phyloP scores from a whole-genome alignment of 306 rosid species.

The Pyrus bretschneideri region DNA sequence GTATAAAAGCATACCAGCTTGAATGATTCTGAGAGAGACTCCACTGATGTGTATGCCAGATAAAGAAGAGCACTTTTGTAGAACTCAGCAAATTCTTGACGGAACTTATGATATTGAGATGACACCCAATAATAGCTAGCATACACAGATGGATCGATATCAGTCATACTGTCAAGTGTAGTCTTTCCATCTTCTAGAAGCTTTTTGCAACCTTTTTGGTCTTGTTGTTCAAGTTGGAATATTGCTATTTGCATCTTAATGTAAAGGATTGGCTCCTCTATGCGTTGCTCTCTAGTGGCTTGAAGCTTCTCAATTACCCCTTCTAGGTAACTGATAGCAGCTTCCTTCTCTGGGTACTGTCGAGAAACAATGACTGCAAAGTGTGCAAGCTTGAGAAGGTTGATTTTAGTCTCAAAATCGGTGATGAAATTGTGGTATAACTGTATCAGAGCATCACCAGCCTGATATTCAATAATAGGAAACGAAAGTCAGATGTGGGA shows the following conservation, averaged over 20 bases:
- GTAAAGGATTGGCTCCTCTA: slow-evolving; percentile 85
- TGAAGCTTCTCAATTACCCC: slow-evolving; percentile 89
- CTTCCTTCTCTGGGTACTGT: slow-evolving; percentile 90
- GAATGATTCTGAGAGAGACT: slow-evolving; percentile 93
- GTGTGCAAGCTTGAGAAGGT: slow-evolving; percentile 98
- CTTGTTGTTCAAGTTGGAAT: slow-evolving; percentile 82
- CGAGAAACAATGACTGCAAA: slow-evolving; percentile 97
- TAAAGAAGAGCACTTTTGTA: slow-evolving; percentile 98
- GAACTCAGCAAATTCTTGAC: slow-evolving; percentile 97
- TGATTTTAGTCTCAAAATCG: slow-evolving; percentile 95
- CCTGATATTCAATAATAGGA: slow-evolving; percentile 44
- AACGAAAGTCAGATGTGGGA: not conserved
- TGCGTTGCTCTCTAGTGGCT: slow-evolving; percentile 82
- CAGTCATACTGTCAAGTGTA: slow-evolving; percentile 95
- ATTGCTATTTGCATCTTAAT: slow-evolving; percentile 88
- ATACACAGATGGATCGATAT: slow-evolving; percentile 93
- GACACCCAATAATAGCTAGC: slow-evolving; percentile 97
- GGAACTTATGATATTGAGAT: slow-evolving; percentile 75
- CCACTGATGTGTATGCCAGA: slow-evolving; percentile 93
- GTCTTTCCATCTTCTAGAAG: slow-evolving; percentile 92
- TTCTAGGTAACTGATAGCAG: slow-evolving; percentile 79
- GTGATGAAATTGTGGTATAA: slow-evolving; percentile 95
- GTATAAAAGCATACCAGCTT: slow-evolving; percentile 59
- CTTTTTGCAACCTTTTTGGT: slow-evolving; percentile 83
- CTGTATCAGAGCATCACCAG: slow-evolving; percentile 96